Percentiles rank a stretch among this genome's conserved stretches.
phyloP scores from a whole-genome alignment of 176 grass and related monocot genomes.

The Triticum urartu region DNA sequence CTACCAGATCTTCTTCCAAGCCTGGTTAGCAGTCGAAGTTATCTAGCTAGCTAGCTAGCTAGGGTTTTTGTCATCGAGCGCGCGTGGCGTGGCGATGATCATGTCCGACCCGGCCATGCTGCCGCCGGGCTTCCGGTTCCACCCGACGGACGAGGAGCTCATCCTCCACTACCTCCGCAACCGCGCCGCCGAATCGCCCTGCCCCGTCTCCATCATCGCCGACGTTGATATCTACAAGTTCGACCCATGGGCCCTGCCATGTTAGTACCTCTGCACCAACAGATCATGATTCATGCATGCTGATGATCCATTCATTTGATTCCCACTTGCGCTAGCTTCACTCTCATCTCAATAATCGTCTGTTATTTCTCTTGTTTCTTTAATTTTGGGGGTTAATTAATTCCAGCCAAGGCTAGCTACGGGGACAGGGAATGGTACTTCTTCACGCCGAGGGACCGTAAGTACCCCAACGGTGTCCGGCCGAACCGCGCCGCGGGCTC shows the following conservation, averaged over 20 bases:
- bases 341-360: not conserved
- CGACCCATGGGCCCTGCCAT: conserved; percentile 87
- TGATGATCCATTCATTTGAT: not conserved
- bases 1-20: not conserved
- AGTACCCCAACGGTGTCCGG: conserved; percentile 87
- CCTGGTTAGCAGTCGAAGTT: not conserved
- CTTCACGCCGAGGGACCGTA: conserved; percentile 88
- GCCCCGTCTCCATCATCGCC: conserved; percentile 83
- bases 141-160: conserved; percentile 97
- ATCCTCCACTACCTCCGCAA: conserved; percentile 89
- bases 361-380: not conserved
- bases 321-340: not conserved
- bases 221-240: conserved; percentile 98
- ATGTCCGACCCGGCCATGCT: conserved; percentile 71
- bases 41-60: not conserved
- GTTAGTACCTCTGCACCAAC: conserved; percentile 34
- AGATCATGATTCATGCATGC: not conserved
- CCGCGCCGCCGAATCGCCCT: conserved; percentile 52
- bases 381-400: too few species aligned
- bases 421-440: conserved; percentile 97
- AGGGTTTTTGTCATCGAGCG: not conserved
- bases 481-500: conserved; percentile 84
- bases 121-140: conserved; percentile 92
- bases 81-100: not conserved
- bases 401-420: conserved; percentile 54